These are phyloP conservation scores for Linum usitatissimum DNA, from an alignment of 345 rosid species.

Conservation along the genomic window DNA sequence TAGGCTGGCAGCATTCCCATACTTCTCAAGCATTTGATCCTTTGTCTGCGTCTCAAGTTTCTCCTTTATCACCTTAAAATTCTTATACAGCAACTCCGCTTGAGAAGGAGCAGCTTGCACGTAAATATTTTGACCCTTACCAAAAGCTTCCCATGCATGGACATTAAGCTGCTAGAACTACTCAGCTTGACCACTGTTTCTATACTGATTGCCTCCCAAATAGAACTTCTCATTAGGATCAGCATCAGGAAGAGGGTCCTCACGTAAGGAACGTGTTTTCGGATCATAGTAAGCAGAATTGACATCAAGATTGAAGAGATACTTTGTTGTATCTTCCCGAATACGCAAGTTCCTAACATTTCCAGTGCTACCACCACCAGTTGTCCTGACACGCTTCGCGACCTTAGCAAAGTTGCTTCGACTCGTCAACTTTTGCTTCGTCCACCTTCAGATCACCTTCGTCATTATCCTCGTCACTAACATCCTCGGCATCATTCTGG, in stretches of 20 bases:
- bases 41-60: constrained; percentile 37
- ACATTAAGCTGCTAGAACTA: constrained; percentile 57
- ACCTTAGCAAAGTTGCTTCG: constrained; percentile 88
- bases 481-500: constrained; percentile 29
- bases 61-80: constrained; percentile 37
- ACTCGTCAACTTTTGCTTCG: constrained; percentile 78
- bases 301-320: constrained; percentile 61
- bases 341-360: constrained; percentile 83
- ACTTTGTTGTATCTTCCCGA: constrained; percentile 70
- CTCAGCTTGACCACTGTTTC: constrained; percentile 62
- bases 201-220: constrained; percentile 56
- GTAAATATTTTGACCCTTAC: constrained; percentile 64
- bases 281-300: constrained; percentile 75
- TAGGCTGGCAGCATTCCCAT: constrained; percentile 56
- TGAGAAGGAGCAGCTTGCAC: constrained; percentile 70
- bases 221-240: constrained; percentile 69
- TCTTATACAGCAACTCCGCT: constrained; percentile 50
- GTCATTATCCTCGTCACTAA: constrained; percentile 60
- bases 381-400: constrained; percentile 92
- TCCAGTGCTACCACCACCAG: constrained; percentile 98
- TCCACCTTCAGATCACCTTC: constrained; percentile 68
- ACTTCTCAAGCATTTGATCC: constrained; percentile 49
- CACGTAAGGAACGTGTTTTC: constrained; percentile 66
- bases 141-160: constrained; percentile 60
- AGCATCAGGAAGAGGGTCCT: constrained; percentile 74